A percentile compares a stretch with the other conserved stretches of the same genome.
Evolutionary conservation across 257 asterid genomes (phyloP).

Genomic region (Nicotiana otophora): DNA sequence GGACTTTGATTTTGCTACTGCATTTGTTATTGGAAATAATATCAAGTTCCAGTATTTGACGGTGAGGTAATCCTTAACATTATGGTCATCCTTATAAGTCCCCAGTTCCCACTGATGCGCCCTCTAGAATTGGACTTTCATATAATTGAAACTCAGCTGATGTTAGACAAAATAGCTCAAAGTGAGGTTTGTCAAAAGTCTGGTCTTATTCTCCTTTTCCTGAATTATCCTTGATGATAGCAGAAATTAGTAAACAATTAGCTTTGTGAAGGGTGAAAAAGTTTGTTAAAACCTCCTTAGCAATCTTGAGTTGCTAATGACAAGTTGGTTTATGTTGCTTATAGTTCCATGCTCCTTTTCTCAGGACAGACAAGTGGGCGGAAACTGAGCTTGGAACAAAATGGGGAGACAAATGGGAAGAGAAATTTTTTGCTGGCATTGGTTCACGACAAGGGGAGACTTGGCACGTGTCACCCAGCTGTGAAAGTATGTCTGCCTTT

Average conservation of each 20-base stretch:
- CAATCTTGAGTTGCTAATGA: neutral
- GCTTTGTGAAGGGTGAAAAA: neutral
- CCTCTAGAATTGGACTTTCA: neutral
- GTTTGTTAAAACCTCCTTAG: neutral
- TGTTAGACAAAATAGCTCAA: neutral
- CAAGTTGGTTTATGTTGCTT: neutral
- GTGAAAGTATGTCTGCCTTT: slow-evolving; percentile 50
- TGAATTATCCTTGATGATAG: no score
- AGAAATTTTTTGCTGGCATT: slow-evolving; percentile 80
- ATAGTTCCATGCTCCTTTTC: slow-evolving; percentile 10
- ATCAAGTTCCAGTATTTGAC: neutral
- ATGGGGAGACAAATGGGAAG: slow-evolving; percentile 99
- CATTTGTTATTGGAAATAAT: neutral
- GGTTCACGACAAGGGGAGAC: slow-evolving; percentile 99
- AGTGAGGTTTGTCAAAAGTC: neutral
- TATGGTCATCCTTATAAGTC: neutral
- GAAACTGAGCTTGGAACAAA: slow-evolving; percentile 95
- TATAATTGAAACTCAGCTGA: neutral
- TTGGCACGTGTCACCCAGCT: slow-evolving; percentile 78
- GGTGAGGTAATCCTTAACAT: neutral
- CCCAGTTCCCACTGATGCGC: neutral
- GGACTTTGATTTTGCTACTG: neutral
- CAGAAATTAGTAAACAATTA: neutral
- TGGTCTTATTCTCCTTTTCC: neutral
- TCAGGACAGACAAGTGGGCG: slow-evolving; percentile 99